Conservation (phyloP, 306 rosid genomes). For the Erythrophleum fordii region DNA sequence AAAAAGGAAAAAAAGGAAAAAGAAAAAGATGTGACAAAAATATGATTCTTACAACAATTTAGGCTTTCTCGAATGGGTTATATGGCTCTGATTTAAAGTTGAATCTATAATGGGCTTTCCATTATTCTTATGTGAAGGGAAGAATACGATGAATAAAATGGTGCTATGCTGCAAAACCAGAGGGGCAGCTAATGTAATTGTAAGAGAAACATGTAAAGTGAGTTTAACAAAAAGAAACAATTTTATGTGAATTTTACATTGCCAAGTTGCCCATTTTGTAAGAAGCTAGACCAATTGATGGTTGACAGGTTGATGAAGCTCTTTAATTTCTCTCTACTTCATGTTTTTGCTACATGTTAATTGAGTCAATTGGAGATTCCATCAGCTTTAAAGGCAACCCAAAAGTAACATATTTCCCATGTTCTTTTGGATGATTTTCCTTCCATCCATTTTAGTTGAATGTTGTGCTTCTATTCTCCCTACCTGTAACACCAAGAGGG, state of each 20-base stretch:
- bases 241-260: background rate
- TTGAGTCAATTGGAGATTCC: background rate
- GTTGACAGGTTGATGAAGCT: background rate
- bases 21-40: background rate
- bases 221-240: background rate
- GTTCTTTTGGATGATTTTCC: slow-evolving; percentile 37
- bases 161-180: background rate
- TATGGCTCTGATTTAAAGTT: background rate
- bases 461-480: slow-evolving; percentile 29
- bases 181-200: background rate
- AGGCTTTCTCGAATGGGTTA: background rate
- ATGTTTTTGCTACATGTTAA: background rate
- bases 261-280: background rate
- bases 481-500: slow-evolving; percentile 13
- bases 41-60: background rate
- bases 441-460: slow-evolving; percentile 2
- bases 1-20: background rate
- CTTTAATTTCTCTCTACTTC: background rate
- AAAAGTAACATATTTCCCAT: slow-evolving; percentile 9
- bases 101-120: background rate
- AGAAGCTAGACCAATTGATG: background rate
- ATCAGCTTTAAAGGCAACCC: slow-evolving; percentile 21
- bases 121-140: background rate
- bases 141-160: background rate
- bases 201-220: background rate